phyloP scores from a whole-genome alignment of 768 basidiomycete genomes.

The Podaxis sp. region DNA sequence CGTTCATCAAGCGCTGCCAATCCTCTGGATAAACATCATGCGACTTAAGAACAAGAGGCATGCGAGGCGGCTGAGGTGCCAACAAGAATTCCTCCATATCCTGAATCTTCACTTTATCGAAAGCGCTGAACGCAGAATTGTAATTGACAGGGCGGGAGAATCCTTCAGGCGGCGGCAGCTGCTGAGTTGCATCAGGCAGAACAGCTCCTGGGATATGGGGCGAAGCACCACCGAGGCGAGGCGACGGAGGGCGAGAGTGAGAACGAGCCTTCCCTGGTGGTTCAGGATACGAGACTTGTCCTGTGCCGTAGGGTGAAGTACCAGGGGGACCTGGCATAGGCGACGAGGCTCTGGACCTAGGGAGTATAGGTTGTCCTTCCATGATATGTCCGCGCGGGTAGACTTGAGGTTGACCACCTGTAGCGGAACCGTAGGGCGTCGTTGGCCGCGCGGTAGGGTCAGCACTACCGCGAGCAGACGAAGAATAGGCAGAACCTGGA shows the following conservation, averaged over 20 bases:
- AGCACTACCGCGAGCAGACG: conserved; percentile 31
- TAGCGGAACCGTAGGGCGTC: conserved; percentile 37
- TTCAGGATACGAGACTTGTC: conserved; percentile 18
- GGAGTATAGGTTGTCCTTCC: conserved; percentile 50
- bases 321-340: conserved; percentile 44
- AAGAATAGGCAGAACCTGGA: conserved; percentile 27
- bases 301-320: conserved; percentile 13
- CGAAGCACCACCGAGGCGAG: conserved; percentile 26
- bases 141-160: conserved; percentile 74
- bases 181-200: conserved; percentile 34
- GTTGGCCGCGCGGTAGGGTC: conserved; percentile 39
- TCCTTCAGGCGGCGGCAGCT: conserved; percentile 64
- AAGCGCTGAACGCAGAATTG: conserved; percentile 64
- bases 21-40: conserved; percentile 80
- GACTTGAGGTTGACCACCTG: conserved; percentile 26
- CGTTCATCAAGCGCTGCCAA: conserved; percentile 79
- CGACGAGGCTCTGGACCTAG: conserved; percentile 44
- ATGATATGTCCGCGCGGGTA: conserved; percentile 59
- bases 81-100: conserved; percentile 76
- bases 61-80: conserved; percentile 55
- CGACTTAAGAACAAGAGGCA: conserved; percentile 68
- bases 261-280: conserved; percentile 18
- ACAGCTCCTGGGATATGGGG: conserved; percentile 30
- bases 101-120: conserved; percentile 67
- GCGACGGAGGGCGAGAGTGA: conserved; percentile 19